These are phyloP conservation scores for Quercus variabilis DNA, from an alignment of 306 rosid species.

Conservation along the genomic window DNA sequence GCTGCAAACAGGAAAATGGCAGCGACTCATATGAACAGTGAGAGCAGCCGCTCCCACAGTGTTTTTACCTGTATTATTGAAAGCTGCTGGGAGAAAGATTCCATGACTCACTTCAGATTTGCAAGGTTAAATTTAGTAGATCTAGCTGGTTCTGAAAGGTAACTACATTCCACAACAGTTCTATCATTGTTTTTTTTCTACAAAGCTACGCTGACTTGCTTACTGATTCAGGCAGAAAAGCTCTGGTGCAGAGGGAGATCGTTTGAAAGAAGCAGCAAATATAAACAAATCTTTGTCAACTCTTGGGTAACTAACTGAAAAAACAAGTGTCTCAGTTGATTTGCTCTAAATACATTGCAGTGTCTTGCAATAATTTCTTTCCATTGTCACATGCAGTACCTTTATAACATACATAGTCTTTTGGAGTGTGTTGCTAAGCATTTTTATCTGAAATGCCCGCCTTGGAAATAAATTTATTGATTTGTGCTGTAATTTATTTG, in stretches of 20 bases:
- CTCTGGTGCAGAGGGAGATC: conserved; percentile 94
- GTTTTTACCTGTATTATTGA: conserved; percentile 93
- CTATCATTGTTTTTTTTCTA: conserved; percentile 10
- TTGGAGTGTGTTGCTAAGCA: neutral
- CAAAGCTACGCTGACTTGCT: conserved; percentile 22
- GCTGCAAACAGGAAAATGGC: conserved; percentile 92
- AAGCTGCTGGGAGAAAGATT: conserved; percentile 90
- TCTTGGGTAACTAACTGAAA: conserved; percentile 63
- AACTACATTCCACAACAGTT: conserved; percentile 16
- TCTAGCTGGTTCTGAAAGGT: conserved; percentile 98
- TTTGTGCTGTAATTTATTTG: neutral
- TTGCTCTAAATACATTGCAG: neutral
- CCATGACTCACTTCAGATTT: conserved; percentile 81
- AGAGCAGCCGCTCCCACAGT: conserved; percentile 96
- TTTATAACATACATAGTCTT: neutral
- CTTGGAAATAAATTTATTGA: neutral
- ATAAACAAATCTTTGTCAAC: conserved; percentile 94
- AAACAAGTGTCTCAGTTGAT: conserved; percentile 18
- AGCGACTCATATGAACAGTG: conserved; percentile 86
- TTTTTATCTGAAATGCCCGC: neutral
- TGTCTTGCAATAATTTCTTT: neutral
- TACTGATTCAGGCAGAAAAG: conserved; percentile 77
- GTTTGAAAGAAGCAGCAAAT: conserved; percentile 92
- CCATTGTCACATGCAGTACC: neutral
- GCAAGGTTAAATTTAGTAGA: conserved; percentile 95